Evolutionary conservation across 192 early-diverging fungal species (phyloP).

Genomic region (Coemansia reversa): DNA sequence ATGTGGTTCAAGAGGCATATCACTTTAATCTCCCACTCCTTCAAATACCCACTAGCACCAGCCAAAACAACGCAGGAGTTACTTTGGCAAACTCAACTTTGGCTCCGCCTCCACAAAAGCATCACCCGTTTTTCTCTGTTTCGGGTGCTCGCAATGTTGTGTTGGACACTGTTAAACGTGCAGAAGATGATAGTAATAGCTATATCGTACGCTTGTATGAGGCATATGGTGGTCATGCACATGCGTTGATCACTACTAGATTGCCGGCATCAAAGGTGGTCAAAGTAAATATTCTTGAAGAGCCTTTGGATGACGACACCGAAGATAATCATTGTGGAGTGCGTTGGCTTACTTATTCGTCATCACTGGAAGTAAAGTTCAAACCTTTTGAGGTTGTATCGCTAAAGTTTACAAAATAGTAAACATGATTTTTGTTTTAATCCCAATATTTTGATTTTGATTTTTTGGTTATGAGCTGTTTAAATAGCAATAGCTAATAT

Average conservation of each 20-base stretch:
- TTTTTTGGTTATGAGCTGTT: neutral
- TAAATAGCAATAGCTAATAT: no score
- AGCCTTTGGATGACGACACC: slow-evolving; percentile 48
- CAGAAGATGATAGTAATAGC: slow-evolving; percentile 69
- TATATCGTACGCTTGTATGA: slow-evolving; percentile 86
- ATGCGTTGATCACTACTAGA: slow-evolving; percentile 16
- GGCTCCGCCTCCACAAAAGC: neutral
- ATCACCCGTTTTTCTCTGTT: slow-evolving; percentile 33
- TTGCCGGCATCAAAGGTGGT: slow-evolving; percentile 34
- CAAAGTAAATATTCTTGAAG: slow-evolving; percentile 81
- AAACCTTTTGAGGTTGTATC: slow-evolving; percentile 70
- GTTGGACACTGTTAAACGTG: slow-evolving; percentile 85
- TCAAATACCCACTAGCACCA: slow-evolving; percentile 16
- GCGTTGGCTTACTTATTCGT: slow-evolving; percentile 25
- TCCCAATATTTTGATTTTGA: neutral
- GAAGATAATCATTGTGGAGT: slow-evolving; percentile 7
- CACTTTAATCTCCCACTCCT: slow-evolving; percentile 84
- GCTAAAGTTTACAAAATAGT: slow-evolving; percentile 46
- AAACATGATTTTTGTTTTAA: no score
- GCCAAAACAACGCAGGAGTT: neutral
- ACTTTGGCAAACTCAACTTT: neutral
- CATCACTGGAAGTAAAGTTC: slow-evolving; percentile 45
- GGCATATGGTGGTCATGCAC: slow-evolving; percentile 75
- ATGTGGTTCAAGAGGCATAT: slow-evolving; percentile 83
- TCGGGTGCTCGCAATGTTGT: slow-evolving; percentile 66